phyloP scores from a whole-genome alignment of 83 land plant genomes.

The Picea mariana region DNA sequence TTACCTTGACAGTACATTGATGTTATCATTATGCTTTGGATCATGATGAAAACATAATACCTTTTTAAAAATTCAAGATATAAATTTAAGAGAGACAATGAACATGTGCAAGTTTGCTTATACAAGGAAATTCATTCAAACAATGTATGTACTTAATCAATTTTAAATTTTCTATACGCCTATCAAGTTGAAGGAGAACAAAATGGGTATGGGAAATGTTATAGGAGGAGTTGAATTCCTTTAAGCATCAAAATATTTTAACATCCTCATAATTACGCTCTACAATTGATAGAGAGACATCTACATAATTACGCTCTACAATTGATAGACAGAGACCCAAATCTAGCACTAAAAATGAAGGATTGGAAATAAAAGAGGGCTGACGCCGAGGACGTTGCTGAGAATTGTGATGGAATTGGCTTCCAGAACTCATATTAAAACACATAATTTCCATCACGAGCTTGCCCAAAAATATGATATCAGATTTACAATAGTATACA shows the following conservation, averaged over 20 bases:
- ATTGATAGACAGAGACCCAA: constrained; percentile 17
- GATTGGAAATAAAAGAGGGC: no score
- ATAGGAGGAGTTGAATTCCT: constrained; percentile 75
- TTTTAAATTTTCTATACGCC: not conserved
- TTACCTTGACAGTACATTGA: not conserved
- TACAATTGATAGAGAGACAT: no score
- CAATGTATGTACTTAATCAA: constrained; percentile 56
- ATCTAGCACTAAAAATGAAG: not conserved
- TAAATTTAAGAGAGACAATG: constrained; percentile 85
- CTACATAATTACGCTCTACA: constrained; percentile 33
- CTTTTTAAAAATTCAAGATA: constrained; percentile 30
- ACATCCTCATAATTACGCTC: constrained; percentile 63
- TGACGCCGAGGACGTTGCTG: no score
- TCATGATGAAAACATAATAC: not conserved
- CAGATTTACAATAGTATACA: no score
- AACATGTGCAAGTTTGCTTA: constrained; percentile 99
- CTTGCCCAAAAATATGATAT: no score
- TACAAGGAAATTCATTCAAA: constrained; percentile 92
- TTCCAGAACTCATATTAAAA: no score
- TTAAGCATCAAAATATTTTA: constrained; percentile 67
- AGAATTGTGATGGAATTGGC: no score
- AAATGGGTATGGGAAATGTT: not conserved
- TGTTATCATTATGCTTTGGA: not conserved
- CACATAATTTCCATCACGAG: no score
- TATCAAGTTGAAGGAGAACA: not conserved